Evolutionary conservation across 2,329 filamentous ascomycete species (phyloP).

Genomic region (Neurospora crassa): DNA sequence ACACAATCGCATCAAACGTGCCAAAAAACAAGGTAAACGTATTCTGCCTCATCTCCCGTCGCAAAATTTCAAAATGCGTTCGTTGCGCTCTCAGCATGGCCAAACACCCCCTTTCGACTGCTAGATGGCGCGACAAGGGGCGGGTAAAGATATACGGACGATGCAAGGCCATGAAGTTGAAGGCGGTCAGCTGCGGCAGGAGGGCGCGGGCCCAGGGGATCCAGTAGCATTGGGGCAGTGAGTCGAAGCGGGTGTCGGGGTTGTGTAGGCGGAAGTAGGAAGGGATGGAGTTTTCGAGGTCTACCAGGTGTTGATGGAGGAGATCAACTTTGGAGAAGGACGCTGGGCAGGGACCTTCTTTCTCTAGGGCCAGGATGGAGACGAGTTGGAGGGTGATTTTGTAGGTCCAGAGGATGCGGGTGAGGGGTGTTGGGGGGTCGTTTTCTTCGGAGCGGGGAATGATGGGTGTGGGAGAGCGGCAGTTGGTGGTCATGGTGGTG

Average conservation of each 20-base stretch:
- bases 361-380: conserved; percentile 46
- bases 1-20: conserved; percentile 54
- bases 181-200: conserved; percentile 38
- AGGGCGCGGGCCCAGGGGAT: conserved; percentile 35
- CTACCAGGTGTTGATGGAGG: conserved; percentile 41
- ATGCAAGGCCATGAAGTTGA: conserved; percentile 51
- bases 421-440: conserved; percentile 48
- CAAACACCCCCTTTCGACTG: conserved; percentile 46
- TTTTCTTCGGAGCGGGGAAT: conserved; percentile 29
- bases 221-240: conserved; percentile 43
- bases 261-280: conserved; percentile 43
- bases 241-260: conserved; percentile 48
- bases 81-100: conserved; percentile 46
- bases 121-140: conserved; percentile 35
- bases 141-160: conserved; percentile 53
- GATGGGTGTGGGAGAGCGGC: conserved; percentile 38
- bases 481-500: conserved; percentile 7
- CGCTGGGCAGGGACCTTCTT: conserved; percentile 43
- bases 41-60: conserved; percentile 13
- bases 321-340: conserved; percentile 44
- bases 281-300: conserved; percentile 39
- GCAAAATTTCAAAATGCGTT: conserved; percentile 23
- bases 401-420: conserved; percentile 41
- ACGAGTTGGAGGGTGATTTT: conserved; percentile 38
- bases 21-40: conserved; percentile 48